Evolutionary conservation across 208 protist genomes (phyloP).

Genomic region (Leishmania braziliensis): DNA sequence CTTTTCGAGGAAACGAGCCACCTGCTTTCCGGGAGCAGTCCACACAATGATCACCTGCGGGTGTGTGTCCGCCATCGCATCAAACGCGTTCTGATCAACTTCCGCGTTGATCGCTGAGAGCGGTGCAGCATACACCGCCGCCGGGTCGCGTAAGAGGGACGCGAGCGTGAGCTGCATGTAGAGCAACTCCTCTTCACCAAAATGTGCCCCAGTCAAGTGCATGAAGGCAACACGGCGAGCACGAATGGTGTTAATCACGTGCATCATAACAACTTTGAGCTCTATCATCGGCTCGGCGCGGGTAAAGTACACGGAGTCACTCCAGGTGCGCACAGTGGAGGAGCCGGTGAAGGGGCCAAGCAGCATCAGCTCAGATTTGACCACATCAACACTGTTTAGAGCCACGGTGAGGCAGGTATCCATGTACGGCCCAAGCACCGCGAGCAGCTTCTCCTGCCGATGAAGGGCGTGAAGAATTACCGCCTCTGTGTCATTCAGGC

Average conservation of each 20-base stretch:
- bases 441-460: conserved; percentile 9
- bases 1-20: conserved; percentile 31
- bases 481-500: background rate
- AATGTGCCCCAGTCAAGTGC: conserved; percentile 41
- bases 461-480: background rate
- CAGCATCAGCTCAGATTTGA: conserved; percentile 25
- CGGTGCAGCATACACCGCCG: background rate
- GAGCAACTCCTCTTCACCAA: conserved; percentile 28
- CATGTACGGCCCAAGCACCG: conserved; percentile 35
- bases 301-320: conserved; percentile 43
- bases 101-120: conserved; percentile 2
- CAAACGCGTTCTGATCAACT: conserved; percentile 31
- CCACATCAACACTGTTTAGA: conserved; percentile 13
- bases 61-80: conserved; percentile 39
- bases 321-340: conserved; percentile 38
- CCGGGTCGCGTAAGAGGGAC: background rate
- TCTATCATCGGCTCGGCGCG: conserved; percentile 38
- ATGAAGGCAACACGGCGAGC: conserved; percentile 52
- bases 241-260: conserved; percentile 30
- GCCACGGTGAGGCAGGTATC: conserved; percentile 9
- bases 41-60: conserved; percentile 57
- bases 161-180: background rate
- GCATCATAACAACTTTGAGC: conserved; percentile 35
- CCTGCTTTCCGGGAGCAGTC: conserved; percentile 25
- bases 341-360: conserved; percentile 48